phyloP scores from a whole-genome alignment of 768 basidiomycete genomes.

The Mycena pura region DNA sequence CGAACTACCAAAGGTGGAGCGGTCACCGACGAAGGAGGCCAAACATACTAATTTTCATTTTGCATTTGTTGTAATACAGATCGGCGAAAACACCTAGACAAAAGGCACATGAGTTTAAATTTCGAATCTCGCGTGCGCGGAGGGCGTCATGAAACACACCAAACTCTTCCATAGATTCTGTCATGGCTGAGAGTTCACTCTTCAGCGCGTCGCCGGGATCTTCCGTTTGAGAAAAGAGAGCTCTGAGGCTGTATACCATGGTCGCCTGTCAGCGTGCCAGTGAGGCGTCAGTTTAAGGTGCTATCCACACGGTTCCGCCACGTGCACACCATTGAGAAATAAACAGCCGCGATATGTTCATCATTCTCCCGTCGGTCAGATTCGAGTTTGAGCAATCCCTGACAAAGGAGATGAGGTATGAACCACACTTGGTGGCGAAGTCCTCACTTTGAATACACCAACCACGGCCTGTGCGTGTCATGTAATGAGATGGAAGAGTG shows the following conservation, averaged over 20 bases:
- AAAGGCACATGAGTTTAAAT: not conserved
- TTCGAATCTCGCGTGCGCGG: not conserved
- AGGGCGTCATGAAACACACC: not conserved
- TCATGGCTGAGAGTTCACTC: not conserved
- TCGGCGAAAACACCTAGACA: not conserved
- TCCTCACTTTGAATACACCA: not conserved
- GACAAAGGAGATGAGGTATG: not conserved
- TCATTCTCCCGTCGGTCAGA: not conserved
- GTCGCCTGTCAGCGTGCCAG: too few species aligned
- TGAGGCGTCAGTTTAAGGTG: too few species aligned
- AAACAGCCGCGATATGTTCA: not conserved
- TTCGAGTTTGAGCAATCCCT: not conserved
- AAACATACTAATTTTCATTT: not conserved
- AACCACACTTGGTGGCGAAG: not conserved
- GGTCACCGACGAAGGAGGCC: not conserved
- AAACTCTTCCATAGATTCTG: not conserved
- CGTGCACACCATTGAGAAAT: not conserved
- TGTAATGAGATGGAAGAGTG: not conserved
- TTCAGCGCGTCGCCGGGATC: not conserved
- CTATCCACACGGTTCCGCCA: not conserved
- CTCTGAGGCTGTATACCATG: not conserved
- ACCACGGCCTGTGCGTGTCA: not conserved
- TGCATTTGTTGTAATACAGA: not conserved
- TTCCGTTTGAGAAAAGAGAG: not conserved
- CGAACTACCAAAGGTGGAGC: not conserved